Conservation (phyloP, 2,329 filamentous ascomycete species). For the Dothistroma pini region DNA sequence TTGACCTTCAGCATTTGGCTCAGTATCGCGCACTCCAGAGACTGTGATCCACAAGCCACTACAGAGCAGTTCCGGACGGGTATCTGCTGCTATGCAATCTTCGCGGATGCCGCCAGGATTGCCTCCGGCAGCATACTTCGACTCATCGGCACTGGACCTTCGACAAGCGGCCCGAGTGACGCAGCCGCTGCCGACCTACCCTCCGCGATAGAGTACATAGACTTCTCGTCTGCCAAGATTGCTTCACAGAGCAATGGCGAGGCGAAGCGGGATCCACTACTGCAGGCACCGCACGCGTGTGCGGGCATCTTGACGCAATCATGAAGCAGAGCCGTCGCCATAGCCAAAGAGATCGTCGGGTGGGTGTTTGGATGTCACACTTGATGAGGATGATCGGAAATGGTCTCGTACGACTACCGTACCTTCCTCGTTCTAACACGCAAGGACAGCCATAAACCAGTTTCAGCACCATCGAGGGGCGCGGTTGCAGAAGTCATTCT, state of each 20-base stretch:
- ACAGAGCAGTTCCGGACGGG: neutral
- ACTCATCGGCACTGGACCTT: neutral
- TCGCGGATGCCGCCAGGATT: neutral
- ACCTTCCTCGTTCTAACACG: neutral
- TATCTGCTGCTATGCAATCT: neutral
- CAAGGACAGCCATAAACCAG: too few species aligned
- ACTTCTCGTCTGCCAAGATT: neutral
- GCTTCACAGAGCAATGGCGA: neutral
- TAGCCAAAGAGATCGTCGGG: too few species aligned
- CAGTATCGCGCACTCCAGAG: neutral
- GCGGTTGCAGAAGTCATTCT: neutral
- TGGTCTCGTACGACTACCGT: too few species aligned
- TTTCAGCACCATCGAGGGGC: too few species aligned
- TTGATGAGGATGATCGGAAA: too few species aligned
- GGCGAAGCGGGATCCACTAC: neutral
- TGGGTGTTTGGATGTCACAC: too few species aligned
- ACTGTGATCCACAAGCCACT: neutral
- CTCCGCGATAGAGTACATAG: neutral
- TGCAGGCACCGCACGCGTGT: neutral
- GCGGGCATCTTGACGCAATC: too few species aligned
- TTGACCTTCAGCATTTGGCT: neutral
- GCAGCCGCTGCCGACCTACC: neutral
- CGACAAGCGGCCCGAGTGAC: neutral
- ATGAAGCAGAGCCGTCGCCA: too few species aligned
- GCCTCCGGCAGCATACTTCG: neutral